Evolutionary conservation across 345 rosid genomes (phyloP), one percentile per base, ranked within the genome.

Genomic region (Murraya koenigii): DNA sequence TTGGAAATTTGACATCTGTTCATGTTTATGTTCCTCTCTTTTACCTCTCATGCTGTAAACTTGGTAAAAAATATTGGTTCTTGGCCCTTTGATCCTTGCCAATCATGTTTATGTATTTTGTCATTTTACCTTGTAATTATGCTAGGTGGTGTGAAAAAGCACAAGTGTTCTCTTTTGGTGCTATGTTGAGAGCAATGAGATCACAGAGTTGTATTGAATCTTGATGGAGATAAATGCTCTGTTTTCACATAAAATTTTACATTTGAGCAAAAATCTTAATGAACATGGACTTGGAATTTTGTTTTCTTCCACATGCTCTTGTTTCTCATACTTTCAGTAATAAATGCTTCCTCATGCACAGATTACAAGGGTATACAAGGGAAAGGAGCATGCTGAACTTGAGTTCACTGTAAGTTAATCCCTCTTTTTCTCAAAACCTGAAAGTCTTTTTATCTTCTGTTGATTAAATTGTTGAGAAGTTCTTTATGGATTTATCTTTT

Each of bases 321-420:
- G 54, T 25, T 60, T 49, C 23, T 55, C 62, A 17, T 74, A 73
- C 58, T 73, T 77, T 71, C 35, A 49, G 54, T 80, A 39, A 84
- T 63, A 74, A 38, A 71, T 81, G 64, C 62, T 58, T 41, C 80
- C 65, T 79, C 20, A 25, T 71, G 54, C 73, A 66, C 85, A 94
- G 98, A 79, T 89, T 83, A 89, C 96, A 54, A 90, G 99, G 83
- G 89, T 91, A 72, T 95, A 93, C 91, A 93, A 86, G 85, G 94
- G 84, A 73, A 93, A 91, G 83, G 91, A 93, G 69, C 92, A 95
- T 90, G 93, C 87, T 78, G 98, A 95, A 83, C 86, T 93, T 76
- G 99, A 93, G 88, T 95, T 92, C 89, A 91, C 83, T 72, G 99
- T 95, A 81, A 84, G 97, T 79, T 58, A n/a, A 76, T 81, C 74